phyloP scores from a whole-genome alignment of 2,329 filamentous ascomycete genomes.

The Herpotrichia juniperi region DNA sequence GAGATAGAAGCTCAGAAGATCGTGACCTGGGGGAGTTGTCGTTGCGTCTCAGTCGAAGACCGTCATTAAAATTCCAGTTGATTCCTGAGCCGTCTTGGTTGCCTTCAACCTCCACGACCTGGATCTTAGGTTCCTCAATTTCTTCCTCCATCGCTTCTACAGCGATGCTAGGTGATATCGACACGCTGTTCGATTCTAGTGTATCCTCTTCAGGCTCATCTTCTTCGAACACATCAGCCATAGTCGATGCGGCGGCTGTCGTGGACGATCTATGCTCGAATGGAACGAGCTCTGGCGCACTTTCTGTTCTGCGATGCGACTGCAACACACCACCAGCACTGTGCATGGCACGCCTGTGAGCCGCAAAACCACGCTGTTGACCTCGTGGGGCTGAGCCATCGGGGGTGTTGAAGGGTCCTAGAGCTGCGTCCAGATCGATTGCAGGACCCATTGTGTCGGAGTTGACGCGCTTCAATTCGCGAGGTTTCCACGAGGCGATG shows the following conservation, averaged over 20 bases:
- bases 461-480: slow-evolving; percentile 43
- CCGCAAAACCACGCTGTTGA: slow-evolving; percentile 41
- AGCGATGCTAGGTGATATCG: slow-evolving; percentile 15
- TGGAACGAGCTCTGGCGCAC: slow-evolving; percentile 77
- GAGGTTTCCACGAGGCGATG: slow-evolving; percentile 46
- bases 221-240: slow-evolving; percentile 88
- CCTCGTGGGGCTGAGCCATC: slow-evolving; percentile 69
- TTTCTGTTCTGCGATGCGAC: slow-evolving; percentile 79
- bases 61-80: slow-evolving; percentile 52
- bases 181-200: slow-evolving; percentile 13
- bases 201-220: slow-evolving; percentile 69
- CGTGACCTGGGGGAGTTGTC: slow-evolving; percentile 16
- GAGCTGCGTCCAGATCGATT: slow-evolving; percentile 91
- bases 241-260: slow-evolving; percentile 70
- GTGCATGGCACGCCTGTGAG: slow-evolving; percentile 71
- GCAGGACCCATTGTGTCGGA: slow-evolving; percentile 75
- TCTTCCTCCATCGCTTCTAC: slow-evolving; percentile 44
- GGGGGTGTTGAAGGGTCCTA: slow-evolving; percentile 90
- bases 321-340: slow-evolving; percentile 78
- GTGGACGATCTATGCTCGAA: slow-evolving; percentile 64
- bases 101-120: slow-evolving; percentile 53
- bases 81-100: slow-evolving; percentile 46
- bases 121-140: slow-evolving; percentile 49
- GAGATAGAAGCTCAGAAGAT: slow-evolving; percentile 31
- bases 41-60: slow-evolving; percentile 41